Evolutionary conservation across 495 filamentous ascomycete species (phyloP).

Genomic region (Achaetomiella virescens): DNA sequence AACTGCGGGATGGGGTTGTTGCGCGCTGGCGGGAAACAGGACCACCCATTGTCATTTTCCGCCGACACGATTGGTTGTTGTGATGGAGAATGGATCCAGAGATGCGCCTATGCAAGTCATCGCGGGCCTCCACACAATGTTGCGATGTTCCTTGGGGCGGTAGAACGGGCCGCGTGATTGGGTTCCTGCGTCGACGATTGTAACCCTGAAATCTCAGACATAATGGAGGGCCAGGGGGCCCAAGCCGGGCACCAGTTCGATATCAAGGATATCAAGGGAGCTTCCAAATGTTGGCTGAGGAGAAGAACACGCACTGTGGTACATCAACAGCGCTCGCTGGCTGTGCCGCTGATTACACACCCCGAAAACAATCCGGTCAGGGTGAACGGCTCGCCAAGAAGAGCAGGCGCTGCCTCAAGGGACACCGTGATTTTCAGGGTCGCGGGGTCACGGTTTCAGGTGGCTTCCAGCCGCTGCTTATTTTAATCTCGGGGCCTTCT

Average conservation of each 20-base stretch:
- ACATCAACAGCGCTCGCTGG: no score
- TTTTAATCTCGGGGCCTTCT: constrained; percentile 9
- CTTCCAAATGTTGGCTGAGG: background rate
- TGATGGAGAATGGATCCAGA: background rate
- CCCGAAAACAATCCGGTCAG: background rate
- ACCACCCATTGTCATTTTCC: no score
- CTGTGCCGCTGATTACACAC: no score
- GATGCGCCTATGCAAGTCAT: constrained; percentile 15
- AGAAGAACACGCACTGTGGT: background rate
- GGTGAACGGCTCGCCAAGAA: background rate
- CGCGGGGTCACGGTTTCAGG: constrained; percentile 13
- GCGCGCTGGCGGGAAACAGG: no score
- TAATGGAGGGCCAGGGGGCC: no score
- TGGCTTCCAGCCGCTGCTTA: background rate
- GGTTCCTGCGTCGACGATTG: constrained; percentile 1
- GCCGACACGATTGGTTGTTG: background rate
- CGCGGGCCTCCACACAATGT: background rate
- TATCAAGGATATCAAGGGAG: background rate
- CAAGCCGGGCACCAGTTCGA: no score
- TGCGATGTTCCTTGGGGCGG: constrained; percentile 1
- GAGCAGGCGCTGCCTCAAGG: background rate
- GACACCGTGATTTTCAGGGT: constrained; percentile 16
- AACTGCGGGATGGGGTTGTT: background rate
- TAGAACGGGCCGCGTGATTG: constrained; percentile 6
- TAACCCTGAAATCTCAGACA: constrained; percentile 10